Conservation (phyloP, 1,284 basidiomycete genomes). For the Butyriboletus regius region DNA sequence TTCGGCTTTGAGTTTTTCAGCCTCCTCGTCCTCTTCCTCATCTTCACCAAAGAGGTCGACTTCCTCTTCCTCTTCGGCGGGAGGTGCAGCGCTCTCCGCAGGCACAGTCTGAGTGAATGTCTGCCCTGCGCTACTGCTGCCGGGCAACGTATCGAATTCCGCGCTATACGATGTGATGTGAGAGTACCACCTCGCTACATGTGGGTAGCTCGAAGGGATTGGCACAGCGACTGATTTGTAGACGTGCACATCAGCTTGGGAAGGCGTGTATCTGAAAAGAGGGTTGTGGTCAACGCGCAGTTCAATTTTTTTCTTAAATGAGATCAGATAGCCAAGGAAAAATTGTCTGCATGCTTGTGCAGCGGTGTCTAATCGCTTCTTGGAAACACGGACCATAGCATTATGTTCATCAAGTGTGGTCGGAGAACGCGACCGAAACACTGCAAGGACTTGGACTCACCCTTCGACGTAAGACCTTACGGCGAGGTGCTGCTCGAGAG, state of each 20-base stretch:
- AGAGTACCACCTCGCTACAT: conserved; percentile 87
- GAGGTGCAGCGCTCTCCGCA: conserved; percentile 39
- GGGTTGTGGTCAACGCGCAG: conserved; percentile 10
- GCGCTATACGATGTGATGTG: conserved; percentile 84
- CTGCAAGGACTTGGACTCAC: conserved; percentile 47
- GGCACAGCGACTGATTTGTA: conserved; percentile 73
- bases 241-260: conserved; percentile 93
- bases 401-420: conserved; percentile 60
- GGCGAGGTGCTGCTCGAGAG: conserved; percentile 79
- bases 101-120: conserved; percentile 53
- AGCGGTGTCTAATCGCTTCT: conserved; percentile 97
- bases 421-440: conserved; percentile 22
- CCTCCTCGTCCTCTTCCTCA: conserved; percentile 87
- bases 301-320: conserved; percentile 3
- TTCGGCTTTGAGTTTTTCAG: conserved; percentile 89
- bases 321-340: conserved; percentile 81
- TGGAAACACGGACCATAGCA: conserved; percentile 99
- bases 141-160: conserved; percentile 73
- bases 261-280: conserved; percentile 73
- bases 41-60: conserved; percentile 90
- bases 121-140: conserved; percentile 78
- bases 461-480: conserved; percentile 86
- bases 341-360: conserved; percentile 69
- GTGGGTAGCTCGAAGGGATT: conserved; percentile 62
- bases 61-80: conserved; percentile 85